phyloP scores from a whole-genome alignment of 2,329 filamentous ascomycete genomes.

The Malbranchea cinnamomea region DNA sequence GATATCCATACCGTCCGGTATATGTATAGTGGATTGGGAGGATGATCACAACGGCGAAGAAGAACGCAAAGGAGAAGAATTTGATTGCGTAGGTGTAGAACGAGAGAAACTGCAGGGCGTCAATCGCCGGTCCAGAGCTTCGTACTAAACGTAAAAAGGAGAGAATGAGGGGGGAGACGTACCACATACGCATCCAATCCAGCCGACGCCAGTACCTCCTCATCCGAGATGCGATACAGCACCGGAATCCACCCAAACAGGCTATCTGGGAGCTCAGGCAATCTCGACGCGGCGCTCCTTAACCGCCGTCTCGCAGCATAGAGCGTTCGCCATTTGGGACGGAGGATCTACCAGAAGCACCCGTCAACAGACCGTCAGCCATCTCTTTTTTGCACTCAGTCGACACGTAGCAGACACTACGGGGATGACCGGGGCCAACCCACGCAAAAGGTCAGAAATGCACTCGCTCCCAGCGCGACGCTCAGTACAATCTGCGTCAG shows the following conservation, averaged over 20 bases:
- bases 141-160: neutral
- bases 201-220: conserved; percentile 77
- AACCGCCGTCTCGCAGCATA: conserved; percentile 81
- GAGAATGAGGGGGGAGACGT: conserved; percentile 18
- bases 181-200: conserved; percentile 91
- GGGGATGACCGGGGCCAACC: conserved; percentile 8
- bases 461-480: conserved; percentile 25
- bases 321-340: conserved; percentile 79
- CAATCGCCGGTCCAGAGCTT: neutral
- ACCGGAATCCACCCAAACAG: conserved; percentile 89
- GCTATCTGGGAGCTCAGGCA: conserved; percentile 68
- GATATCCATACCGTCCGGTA: conserved; percentile 26
- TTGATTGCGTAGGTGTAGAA: conserved; percentile 95
- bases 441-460: conserved; percentile 34
- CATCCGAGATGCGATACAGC: conserved; percentile 70
- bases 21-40: conserved; percentile 70
- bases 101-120: conserved; percentile 50
- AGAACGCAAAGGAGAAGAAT: conserved; percentile 62
- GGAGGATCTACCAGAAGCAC: conserved; percentile 51
- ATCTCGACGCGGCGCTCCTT: conserved; percentile 44
- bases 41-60: conserved; percentile 69
- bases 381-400: neutral
- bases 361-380: conserved; percentile 1
- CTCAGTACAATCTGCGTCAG: conserved; percentile 32
- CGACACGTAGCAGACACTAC: too few relatives aligned